Evolutionary conservation across 1,139 yeast species (phyloP), one percentile per base, ranked within the genome.

Genomic region (Zygosaccharomyces sapae): DNA sequence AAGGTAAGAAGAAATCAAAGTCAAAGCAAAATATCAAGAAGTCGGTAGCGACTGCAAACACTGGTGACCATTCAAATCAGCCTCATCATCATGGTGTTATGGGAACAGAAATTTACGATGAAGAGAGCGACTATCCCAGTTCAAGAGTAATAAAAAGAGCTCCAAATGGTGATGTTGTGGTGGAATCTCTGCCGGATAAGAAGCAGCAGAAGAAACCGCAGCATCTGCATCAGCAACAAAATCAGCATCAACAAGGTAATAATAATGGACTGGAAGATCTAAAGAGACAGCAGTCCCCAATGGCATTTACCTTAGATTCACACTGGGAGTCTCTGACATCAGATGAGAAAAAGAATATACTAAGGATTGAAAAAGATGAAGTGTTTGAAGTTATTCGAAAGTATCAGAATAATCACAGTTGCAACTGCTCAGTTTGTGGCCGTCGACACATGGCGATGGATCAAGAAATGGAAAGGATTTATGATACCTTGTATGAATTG

Each of bases 401-500:
- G 45, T 82, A 80, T 58, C 83, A 63, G 74, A 58, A 69, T 70
- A 56, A 72, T 66, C 56, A 66, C 64, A 57, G 59, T 48, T 89
- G 97, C 64, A 76, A 81, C 48, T 90, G 97, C 64, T 71, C 81
- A 4, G 81, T 81, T 27, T 90, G 97, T 68, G 95, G 94, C 1
- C 76, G 88, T 45, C 81, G 86, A 55, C 80, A 83, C 55, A 70
- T 74, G 51, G 80, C 89, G 27, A 79, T 88, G 55, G 94, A 86
- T 59, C 83, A 81, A 54, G 96, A 87, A 61, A 75, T 90, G 60
- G 90, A 85, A 57, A 79, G 80, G 46, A 78, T 89, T 40, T 88
- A 86, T 57, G 78, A 78, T 51, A 74, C 76, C 3, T 77, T 65
- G 20, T 65, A 59, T 43, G 66, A 59, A 27, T 50, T 58, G 16